Evolutionary conservation across 306 rosid species (phyloP).

Genomic region (Acmispon strigosus): DNA sequence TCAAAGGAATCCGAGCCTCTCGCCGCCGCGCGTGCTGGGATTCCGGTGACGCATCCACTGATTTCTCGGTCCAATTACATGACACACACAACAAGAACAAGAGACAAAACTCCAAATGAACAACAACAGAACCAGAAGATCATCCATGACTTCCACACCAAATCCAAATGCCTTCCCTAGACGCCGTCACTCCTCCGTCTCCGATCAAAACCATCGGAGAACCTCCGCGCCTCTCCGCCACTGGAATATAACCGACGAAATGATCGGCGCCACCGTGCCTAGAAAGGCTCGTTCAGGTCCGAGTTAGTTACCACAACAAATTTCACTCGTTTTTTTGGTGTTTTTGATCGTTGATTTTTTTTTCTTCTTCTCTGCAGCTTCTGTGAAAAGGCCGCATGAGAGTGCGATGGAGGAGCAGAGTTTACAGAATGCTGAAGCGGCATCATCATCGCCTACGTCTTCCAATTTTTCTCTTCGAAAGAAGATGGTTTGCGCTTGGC

Average conservation of each 20-base stretch:
- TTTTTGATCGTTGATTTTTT: neutral
- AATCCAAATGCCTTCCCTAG: neutral
- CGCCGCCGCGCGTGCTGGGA: constrained; percentile 12
- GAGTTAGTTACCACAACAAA: neutral
- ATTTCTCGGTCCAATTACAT: constrained; percentile 8
- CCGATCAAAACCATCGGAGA: constrained; percentile 29
- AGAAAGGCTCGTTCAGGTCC: constrained; percentile 61
- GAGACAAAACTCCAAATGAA: neutral
- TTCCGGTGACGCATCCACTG: constrained; percentile 6
- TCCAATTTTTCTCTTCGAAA: constrained; percentile 24
- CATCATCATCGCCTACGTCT: constrained; percentile 10
- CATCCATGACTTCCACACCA: neutral
- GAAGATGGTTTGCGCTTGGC: constrained; percentile 29
- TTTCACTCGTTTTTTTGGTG: neutral
- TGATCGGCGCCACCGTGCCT: constrained; percentile 44
- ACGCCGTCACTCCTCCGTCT: constrained; percentile 11
- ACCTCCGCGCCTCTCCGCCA: neutral
- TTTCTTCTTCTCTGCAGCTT: constrained; percentile 24
- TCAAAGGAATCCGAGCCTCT: constrained; percentile 8
- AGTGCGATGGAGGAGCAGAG: constrained; percentile 18
- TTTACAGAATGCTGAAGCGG: constrained; percentile 22
- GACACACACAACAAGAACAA: neutral
- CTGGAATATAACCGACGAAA: constrained; percentile 20
- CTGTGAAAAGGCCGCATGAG: constrained; percentile 39
- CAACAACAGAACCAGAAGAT: neutral